A percentile compares a stretch with the other conserved stretches of the same genome.
These are phyloP conservation scores for Spinacia oleracea DNA, from an alignment of 179 eudicot genomes.

Conservation along the genomic window DNA sequence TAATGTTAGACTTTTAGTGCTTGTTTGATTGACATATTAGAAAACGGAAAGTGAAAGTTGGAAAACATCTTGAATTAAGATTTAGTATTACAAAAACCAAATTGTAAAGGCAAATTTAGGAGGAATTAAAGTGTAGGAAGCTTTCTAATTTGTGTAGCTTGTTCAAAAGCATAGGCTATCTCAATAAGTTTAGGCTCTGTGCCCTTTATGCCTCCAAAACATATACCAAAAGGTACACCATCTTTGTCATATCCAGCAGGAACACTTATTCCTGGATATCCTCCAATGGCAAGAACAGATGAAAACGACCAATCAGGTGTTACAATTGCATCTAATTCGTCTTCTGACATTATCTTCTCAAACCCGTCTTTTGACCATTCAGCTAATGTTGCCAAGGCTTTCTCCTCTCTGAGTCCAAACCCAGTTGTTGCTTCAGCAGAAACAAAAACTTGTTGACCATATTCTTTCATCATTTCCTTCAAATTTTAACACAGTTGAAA, in stretches of 20 bases:
- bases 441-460: slow-evolving; percentile 39
- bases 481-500: neutral
- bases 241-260: slow-evolving; percentile 34
- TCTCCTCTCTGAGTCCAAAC: slow-evolving; percentile 23
- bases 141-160: slow-evolving; percentile 47
- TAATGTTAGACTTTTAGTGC: too few species aligned
- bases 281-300: slow-evolving; percentile 40
- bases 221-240: slow-evolving; percentile 52
- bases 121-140: slow-evolving; percentile 28
- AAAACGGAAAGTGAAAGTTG: too few species aligned
- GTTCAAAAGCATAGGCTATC: slow-evolving; percentile 54
- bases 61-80: too few species aligned
- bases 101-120: neutral
- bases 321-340: slow-evolving; percentile 36
- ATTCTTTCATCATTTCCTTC: slow-evolving; percentile 48
- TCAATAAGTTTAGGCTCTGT: slow-evolving; percentile 47
- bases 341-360: slow-evolving; percentile 34
- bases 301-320: slow-evolving; percentile 26
- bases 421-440: slow-evolving; percentile 35
- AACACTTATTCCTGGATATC: slow-evolving; percentile 44
- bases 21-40: too few species aligned
- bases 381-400: slow-evolving; percentile 19
- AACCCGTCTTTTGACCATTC: slow-evolving; percentile 31
- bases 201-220: slow-evolving; percentile 51
- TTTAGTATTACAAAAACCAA: neutral